Base-by-base conservation (phyloP, 164 flowering plant genomes). In the Echeveria elegans region DNA sequence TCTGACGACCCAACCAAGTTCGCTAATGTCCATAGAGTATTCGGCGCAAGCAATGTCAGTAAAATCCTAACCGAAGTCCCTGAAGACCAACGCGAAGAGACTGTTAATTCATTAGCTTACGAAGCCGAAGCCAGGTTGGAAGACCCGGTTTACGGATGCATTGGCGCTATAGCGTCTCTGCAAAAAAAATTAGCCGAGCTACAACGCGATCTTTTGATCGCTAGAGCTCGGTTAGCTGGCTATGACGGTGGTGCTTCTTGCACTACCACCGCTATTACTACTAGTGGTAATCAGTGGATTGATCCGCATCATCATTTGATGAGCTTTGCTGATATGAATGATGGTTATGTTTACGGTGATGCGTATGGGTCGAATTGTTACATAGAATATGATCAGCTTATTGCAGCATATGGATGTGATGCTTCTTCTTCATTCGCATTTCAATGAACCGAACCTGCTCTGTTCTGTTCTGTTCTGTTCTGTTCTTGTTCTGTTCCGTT, bases 91-190 rank as follows among this genome's bases (percentile, higher is more conserved):
- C 75, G 96, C 0, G 83, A 81, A 21, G 96, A 88, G 64, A 70
- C 93, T 0, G 93, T 82, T 18, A 86, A 84, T 37, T 83, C 96
- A 0, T 76, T 90, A 6, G 86, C 81, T 0, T 90, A 80, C 26
- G 96, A 88, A 79, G 97, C 92, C 0, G 97, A 88, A 71, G 82
- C 84, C 0, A 76, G 97, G 75, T 82, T 90, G 1, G 72, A 78
- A 16, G 97, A 88, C 76, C 97, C 97, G 0, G 88, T 90, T 10
- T 82, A 85, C 38, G 97, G 97, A 24, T 90, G 97, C 77, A 82
- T 86, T 64, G 92, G 92, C 1, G 88, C 87, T 69, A 85, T 90
- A 23, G 88, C 89, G 43, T 24, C 82, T n/a, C 59, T 90, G 67
- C 89, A 90, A 43, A 77, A 67, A 41, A 78, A 77, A 69, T 83